Evolutionary conservation across 78 protist genomes (phyloP), one percentile per base, ranked within the genome.

Genomic region (Blattamonas nauphoetae): DNA sequence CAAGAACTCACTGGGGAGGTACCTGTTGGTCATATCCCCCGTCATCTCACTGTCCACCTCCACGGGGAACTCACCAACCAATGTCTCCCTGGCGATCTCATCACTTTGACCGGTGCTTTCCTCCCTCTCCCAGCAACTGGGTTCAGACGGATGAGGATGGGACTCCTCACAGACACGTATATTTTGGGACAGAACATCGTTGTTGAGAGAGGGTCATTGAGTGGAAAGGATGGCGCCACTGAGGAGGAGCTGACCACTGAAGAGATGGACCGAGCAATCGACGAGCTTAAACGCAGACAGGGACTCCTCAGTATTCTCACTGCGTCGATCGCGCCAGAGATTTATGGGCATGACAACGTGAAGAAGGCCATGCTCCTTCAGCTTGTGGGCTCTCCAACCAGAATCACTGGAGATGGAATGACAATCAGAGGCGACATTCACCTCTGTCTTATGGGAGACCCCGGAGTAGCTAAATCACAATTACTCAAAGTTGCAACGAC

Each of bases 401-500:
- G 93, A 33, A 3, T 38, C 45, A 33, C 42, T n/a, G 6, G 29
- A 71, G 55, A 84, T 6, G 21, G 6, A 4, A 79, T 79, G 43
- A 38, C 6, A 5, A 79, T 6, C 4, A 6, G 83, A 44, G 86
- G 98, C 42, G 99, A 98, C 90, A 77, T 98, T 81, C 96, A 98
- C 89, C 44, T 98, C 0, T 96, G 95, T 87, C 79, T 98, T 43
- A 93, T 97, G 95, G 99, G 99, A 1, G 99, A 98, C 88, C 99
- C 99, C 0, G 99, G 99, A n/a, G 99, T 98, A 1, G 99, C 99
- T 84, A 98, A 98, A 92, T 91, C 96, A 42, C 99, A 98, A 91
- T 81, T 98, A 42, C 94, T 97, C 42, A 95, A 95, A 89, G 84
- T 88, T 38, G 35, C 94, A 41, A 32, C 94, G 0, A 1, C 0